Evolutionary conservation across 179 eudicot genomes (phyloP), one percentile per base, ranked within the genome.

Genomic region (Silene vulgaris): DNA sequence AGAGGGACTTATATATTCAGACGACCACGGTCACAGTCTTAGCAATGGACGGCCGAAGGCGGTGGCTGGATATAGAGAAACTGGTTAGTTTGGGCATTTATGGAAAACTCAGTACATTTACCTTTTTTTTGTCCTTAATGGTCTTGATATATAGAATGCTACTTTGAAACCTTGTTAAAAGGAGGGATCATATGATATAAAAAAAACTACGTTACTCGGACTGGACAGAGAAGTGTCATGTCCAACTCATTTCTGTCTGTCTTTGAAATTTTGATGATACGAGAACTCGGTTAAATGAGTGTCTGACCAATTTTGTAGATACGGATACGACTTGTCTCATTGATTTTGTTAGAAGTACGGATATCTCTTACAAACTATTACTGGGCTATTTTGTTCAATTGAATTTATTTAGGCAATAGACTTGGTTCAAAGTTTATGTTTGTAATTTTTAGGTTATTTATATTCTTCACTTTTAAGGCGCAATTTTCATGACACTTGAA

Each of bases 1-100:
- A 95, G 85, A 88, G 78, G 83, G 99, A 95, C 82, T 86, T 95
- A 29, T 89, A 92, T 84, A 88, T 95, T 80, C 87, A 87, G 82
- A 85, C 90, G 8, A 63, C 86, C 59, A 87, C 93, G 19, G 88
- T 95, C 78, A 90, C 97, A 67, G 87, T 93, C 77, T 81, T 90
- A 82, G 97, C 97, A 54, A 93, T 93, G 99, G 99, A 95, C 83
- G 99, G 97, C 21, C 88, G 90, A 79, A 87, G 97, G 75, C 88
- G 99, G 74, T 95, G 99, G 99, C 79, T 95, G 87, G 97, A 95
- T 86, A 89, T 95, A 75, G 84, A 86, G 68, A 91, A 90, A 84
- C 87, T 90, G 96, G 99, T 95, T 79, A 90, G 97, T 79, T 76
- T 82, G 71, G 69, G 69, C 13, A 32, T 48, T 20, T 62, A 12